Evolutionary conservation across 208 protist genomes (phyloP), one percentile per base, ranked within the genome.

Genomic region (Trypanosoma melophagium): DNA sequence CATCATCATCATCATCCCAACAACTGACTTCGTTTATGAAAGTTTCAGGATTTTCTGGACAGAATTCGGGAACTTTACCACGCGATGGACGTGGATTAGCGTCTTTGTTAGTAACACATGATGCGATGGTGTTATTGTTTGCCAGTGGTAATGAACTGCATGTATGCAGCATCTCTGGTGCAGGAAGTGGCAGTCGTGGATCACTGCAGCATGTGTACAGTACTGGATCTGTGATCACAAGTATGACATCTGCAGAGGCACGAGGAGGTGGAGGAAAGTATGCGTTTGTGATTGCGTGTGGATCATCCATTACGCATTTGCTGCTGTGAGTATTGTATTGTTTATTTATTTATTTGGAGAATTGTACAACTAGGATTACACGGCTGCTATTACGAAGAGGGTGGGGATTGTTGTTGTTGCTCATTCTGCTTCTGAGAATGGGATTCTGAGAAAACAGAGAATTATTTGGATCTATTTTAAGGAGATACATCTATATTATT

Each of bases 81-180:
- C 49, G 54, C 7, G 51, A 60, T 55, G 25, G 62, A 22, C 69
- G 67, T n/a, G 74, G 67, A 28, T 53, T 80, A 16, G 60, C 75
- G 13, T 44, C 69, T 31, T 0, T 80, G 25, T 9, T 61, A n/a
- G 63, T 69, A 14, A n/a, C 60, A 10, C 56, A 21, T 0, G 53
- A 44, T 42, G 68, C 52, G 19, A 51, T 38, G 41, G 10, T 72
- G 8, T 51, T 80, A 7, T 59, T 80, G 4, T 61, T 80, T 54
- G 69, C 72, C 3, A 52, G 67, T 38, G 76, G 80, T 5, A 64
- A 72, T 24, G 75, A 81, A 35, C 45, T 86, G n/a, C 75, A 80
- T 65, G 60, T 69, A 7, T 76, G 72, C 24, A 69, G 66, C 31
- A 28, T 80, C 24, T 53, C 60, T 3, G 78, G 84, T 9, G 64